Percentiles rank a stretch among this genome's conserved stretches.
Conservation (phyloP, 2,329 filamentous ascomycete species). For the Epichloe aotearoae region DNA sequence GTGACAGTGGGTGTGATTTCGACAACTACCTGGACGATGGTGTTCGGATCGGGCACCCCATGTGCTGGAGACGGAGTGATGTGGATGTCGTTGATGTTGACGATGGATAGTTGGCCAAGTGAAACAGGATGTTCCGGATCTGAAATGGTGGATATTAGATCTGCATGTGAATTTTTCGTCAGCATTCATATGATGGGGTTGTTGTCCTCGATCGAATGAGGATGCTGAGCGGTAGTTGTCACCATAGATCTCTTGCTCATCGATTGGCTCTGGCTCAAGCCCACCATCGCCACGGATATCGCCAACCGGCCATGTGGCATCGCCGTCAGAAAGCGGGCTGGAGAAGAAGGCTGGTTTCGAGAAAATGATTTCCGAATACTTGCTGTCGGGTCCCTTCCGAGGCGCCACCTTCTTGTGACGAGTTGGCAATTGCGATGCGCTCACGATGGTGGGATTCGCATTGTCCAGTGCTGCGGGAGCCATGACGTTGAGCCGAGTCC, state of each 20-base stretch:
- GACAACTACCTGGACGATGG: conserved; percentile 62
- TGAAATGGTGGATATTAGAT: conserved; percentile 87
- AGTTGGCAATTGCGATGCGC: conserved; percentile 75
- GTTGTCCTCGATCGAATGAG: background rate
- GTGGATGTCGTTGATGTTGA: conserved; percentile 88
- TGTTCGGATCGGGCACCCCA: conserved; percentile 33
- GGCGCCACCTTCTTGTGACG: conserved; percentile 41
- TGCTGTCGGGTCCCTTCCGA: conserved; percentile 33
- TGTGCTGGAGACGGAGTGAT: conserved; percentile 39
- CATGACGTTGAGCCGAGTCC: conserved; percentile 8
- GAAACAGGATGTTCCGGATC: conserved; percentile 95
- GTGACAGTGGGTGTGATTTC: conserved; percentile 93
- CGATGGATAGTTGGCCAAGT: conserved; percentile 82
- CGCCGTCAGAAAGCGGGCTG: conserved; percentile 24
- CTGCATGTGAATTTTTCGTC: conserved; percentile 28
- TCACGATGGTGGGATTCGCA: conserved; percentile 88
- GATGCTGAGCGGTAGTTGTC: conserved; percentile 12
- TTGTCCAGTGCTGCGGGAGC: conserved; percentile 41
- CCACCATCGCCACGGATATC: conserved; percentile 37
- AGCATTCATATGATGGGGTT: background rate
- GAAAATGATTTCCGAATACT: conserved; percentile 33
- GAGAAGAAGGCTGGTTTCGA: conserved; percentile 31
- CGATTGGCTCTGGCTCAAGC: conserved; percentile 65
- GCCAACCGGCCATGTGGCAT: conserved; percentile 20
- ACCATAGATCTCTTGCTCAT: conserved; percentile 97